Evolutionary conservation across 2,329 filamentous ascomycete species (phyloP), one percentile per base, ranked within the genome.

Genomic region (Ophiosphaerella korrae): DNA sequence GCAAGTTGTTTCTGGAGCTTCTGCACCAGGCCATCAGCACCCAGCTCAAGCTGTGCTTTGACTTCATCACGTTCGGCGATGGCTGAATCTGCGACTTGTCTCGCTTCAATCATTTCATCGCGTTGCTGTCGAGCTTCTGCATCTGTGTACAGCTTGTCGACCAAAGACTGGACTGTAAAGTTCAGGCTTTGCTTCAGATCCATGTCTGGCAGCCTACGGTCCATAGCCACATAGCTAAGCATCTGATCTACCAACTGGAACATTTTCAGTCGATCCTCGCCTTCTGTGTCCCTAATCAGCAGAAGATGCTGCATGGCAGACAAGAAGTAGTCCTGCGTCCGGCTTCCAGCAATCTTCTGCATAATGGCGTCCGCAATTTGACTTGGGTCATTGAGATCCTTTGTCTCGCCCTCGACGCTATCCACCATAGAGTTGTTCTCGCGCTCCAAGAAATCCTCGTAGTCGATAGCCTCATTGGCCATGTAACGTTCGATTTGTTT

Each of bases 211-310:
- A 97, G 76, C 57, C 94, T 84, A 68, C 94, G 85, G 74, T 99
- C 94, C 93, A 99, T 99, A 64, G 93, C 93, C 56, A 99, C 93
- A 74, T 97, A 97, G 75, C 92, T 96, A 60, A 99, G 85, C 92
- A 97, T 97, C n/a, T 90, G 88, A 75, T 99, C 94, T 24, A 97
- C 92, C 24, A 99, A 84, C 78, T 97, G 94, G 77, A 97, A 99
- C 88, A 97, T 94, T 42, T 91, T 87, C 55, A 97, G 77, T 12
- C 92, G 86, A 74, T 99, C 94, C 70, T 97, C 94, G 42, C 89
- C 88, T 64, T 95, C 91, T 58, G 92, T 94, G 68, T 96, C 89
- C 50, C 92, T 85, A 59, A 97, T 95, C 38, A 99, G 83, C 63
- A 99, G 82, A 72, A 99, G 82, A 78, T 99, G 94, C 72, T 99